These are phyloP conservation scores for Cytospora mali DNA, from an alignment of 2,329 filamentous ascomycete genomes.

Conservation along the genomic window DNA sequence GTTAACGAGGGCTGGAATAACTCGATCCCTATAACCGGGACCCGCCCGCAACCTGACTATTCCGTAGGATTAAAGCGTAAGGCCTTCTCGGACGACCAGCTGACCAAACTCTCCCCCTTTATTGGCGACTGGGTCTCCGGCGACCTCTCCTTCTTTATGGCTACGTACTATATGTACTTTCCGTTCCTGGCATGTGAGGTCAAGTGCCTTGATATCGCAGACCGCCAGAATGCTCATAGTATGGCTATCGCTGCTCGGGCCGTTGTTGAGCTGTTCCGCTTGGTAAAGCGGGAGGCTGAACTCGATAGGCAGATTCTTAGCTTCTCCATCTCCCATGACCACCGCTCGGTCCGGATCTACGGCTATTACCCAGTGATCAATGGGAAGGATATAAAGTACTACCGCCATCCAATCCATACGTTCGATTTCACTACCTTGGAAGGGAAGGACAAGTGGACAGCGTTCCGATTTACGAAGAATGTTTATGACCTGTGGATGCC, in stretches of 20 bases:
- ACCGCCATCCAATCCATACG: too few species aligned
- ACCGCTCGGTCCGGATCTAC: constrained; percentile 41
- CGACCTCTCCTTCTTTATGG: constrained; percentile 48
- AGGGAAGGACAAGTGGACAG: too few species aligned
- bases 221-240: constrained; percentile 45
- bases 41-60: constrained; percentile 48
- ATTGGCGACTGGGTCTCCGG: constrained; percentile 38
- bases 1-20: constrained; percentile 47
- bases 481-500: too few species aligned
- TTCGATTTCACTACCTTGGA: too few species aligned
- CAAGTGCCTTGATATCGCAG: constrained; percentile 46
- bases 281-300: constrained; percentile 40
- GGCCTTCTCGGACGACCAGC: constrained; percentile 47
- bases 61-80: constrained; percentile 45
- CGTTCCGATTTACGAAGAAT: too few species aligned
- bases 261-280: constrained; percentile 43
- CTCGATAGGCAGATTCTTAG: constrained; percentile 44
- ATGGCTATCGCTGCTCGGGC: constrained; percentile 45
- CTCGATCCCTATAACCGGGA: constrained; percentile 40
- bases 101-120: constrained; percentile 45
- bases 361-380: constrained; percentile 45
- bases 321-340: constrained; percentile 47
- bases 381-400: too few species aligned
- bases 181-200: constrained; percentile 53
- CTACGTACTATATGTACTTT: too few species aligned